These are phyloP conservation scores for Aphanomyces euteiches DNA, from an alignment of 352 stramenopile species.

Conservation along the genomic window DNA sequence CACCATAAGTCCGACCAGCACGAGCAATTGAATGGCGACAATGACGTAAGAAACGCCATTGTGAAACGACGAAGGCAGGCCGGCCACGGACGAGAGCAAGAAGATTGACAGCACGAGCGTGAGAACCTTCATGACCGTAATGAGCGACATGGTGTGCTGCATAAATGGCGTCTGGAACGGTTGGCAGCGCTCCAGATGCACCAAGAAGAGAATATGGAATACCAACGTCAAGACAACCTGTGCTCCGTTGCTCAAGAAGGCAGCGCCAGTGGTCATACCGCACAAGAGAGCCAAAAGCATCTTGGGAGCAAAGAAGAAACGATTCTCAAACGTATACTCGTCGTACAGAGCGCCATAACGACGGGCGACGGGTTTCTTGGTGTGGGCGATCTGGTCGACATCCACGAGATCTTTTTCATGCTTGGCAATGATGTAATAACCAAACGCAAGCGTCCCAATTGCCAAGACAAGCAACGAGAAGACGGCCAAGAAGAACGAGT, in stretches of 20 bases:
- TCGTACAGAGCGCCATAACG: conserved; percentile 81
- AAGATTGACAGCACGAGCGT: conserved; percentile 79
- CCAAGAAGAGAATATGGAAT: conserved; percentile 71
- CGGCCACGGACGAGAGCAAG: conserved; percentile 57
- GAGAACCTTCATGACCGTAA: conserved; percentile 88
- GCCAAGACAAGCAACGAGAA: conserved; percentile 58
- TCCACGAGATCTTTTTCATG: conserved; percentile 78
- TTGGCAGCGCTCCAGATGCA: conserved; percentile 80
- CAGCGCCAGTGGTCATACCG: conserved; percentile 74
- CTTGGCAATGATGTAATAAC: conserved; percentile 60
- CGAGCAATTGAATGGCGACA: conserved; percentile 70
- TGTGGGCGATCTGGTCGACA: conserved; percentile 69
- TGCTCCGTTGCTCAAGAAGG: conserved; percentile 68
- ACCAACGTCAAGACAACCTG: conserved; percentile 73
- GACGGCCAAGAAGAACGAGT: conserved; percentile 60
- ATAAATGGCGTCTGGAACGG: conserved; percentile 77
- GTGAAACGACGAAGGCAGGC: conserved; percentile 67
- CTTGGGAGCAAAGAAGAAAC: conserved; percentile 84
- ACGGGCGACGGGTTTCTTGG: conserved; percentile 73
- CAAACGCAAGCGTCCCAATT: conserved; percentile 69
- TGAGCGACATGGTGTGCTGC: conserved; percentile 79
- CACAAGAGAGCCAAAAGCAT: conserved; percentile 68
- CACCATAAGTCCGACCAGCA: conserved; percentile 76
- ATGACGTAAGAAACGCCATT: conserved; percentile 74
- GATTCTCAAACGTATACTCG: conserved; percentile 81